Evolutionary conservation across 805 yeast genomes (phyloP).

Genomic region (Candida methanosorbosa): DNA sequence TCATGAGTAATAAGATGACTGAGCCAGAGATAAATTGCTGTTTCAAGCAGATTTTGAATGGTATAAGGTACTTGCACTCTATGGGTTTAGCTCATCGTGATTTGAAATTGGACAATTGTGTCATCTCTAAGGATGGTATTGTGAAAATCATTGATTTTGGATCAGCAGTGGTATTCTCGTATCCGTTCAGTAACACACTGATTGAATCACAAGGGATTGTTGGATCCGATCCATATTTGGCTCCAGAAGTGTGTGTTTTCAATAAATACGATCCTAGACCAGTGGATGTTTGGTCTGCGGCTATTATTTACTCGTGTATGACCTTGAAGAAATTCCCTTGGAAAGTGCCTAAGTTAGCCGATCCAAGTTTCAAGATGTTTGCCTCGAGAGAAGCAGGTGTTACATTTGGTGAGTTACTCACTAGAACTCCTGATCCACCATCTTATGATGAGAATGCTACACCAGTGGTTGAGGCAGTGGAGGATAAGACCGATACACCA

Average conservation of each 20-base stretch:
- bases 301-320: constrained; percentile 90
- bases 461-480: too few relatives aligned
- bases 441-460: constrained; percentile 14
- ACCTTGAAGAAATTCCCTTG: constrained; percentile 86
- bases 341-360: constrained; percentile 82
- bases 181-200: constrained; percentile 68
- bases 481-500: constrained; percentile 3
- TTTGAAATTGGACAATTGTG: constrained; percentile 88
- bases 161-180: constrained; percentile 82
- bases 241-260: constrained; percentile 86
- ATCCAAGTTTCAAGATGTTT: constrained; percentile 75
- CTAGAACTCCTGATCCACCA: constrained; percentile 44
- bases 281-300: constrained; percentile 90
- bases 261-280: constrained; percentile 85
- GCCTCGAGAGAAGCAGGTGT: constrained; percentile 65
- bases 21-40: constrained; percentile 77
- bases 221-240: constrained; percentile 83
- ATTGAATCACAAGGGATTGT: constrained; percentile 79
- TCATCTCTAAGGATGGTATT: constrained; percentile 71
- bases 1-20: constrained; percentile 87
- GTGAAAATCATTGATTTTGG: constrained; percentile 92
- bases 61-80: constrained; percentile 71
- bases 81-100: constrained; percentile 90
- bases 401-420: constrained; percentile 54
- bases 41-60: constrained; percentile 77